Conservation (phyloP, 202 grass and related monocot genomes). For the Elaeis oleifera region DNA sequence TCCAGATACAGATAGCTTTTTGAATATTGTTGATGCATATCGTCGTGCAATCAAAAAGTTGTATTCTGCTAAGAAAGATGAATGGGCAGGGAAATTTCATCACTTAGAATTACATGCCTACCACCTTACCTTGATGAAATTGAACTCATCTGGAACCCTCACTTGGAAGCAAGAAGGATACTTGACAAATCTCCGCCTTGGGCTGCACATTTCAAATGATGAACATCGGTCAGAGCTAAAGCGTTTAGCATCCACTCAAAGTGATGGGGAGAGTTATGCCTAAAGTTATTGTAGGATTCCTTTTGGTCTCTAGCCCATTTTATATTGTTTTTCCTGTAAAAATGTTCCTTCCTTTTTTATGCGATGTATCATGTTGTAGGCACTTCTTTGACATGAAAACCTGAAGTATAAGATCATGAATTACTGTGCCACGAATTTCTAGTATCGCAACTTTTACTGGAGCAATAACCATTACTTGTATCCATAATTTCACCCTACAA, state of each 20-base stretch:
- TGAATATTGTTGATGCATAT: conserved; percentile 36
- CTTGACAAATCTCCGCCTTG: conserved; percentile 62
- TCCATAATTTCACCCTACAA: no score
- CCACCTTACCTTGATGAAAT: conserved; percentile 45
- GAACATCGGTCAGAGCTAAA: conserved; percentile 62
- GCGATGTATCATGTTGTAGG: no score
- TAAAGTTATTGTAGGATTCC: no score
- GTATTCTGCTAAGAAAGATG: conserved; percentile 25
- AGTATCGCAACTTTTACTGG: no score
- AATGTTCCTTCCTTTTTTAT: no score
- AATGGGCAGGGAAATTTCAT: conserved; percentile 40
- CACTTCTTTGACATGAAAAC: no score
- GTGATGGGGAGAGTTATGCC: no score
- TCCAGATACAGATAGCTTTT: conserved; percentile 37
- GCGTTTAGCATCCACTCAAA: conserved; percentile 17
- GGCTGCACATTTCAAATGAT: conserved; percentile 67
- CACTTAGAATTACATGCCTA: conserved; percentile 68
- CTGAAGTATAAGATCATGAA: no score
- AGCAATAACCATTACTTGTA: no score
- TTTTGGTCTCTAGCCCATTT: no score
- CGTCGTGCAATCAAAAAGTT: conserved; percentile 36
- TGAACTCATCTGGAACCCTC: conserved; percentile 57
- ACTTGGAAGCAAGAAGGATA: conserved; percentile 67
- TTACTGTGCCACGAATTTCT: no score
- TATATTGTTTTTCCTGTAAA: no score